These are phyloP conservation scores for Teunomyces funiuensis DNA, from an alignment of 805 yeast genomes.

Conservation along the genomic window DNA sequence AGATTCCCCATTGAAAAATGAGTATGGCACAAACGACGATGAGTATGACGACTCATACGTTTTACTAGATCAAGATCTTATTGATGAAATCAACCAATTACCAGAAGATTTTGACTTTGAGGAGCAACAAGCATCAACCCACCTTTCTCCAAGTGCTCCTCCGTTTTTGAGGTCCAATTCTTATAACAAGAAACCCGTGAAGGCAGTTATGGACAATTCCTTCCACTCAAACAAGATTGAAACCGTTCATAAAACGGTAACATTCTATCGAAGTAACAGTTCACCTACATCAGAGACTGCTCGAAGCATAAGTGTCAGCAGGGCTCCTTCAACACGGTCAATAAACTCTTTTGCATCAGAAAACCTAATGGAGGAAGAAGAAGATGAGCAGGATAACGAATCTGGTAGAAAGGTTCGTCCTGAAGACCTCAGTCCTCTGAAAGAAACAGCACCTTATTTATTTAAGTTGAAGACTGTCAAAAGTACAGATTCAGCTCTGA, in stretches of 20 bases:
- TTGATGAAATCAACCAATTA: slow-evolving; percentile 52
- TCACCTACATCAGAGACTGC: slow-evolving; percentile 14
- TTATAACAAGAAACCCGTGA: slow-evolving; percentile 37
- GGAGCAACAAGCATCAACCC: slow-evolving; percentile 16
- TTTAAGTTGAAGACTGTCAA: too few species aligned
- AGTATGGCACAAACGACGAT: background rate
- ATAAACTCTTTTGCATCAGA: slow-evolving; percentile 27
- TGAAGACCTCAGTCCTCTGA: background rate
- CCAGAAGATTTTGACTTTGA: slow-evolving; percentile 47
- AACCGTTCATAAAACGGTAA: slow-evolving; percentile 40
- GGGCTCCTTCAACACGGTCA: slow-evolving; percentile 32
- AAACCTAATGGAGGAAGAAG: slow-evolving; percentile 20
- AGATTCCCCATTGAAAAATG: background rate
- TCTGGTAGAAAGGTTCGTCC: background rate
- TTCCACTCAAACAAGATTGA: slow-evolving; percentile 34
- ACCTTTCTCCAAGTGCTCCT: background rate
- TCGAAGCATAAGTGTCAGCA: slow-evolving; percentile 21
- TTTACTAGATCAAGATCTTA: slow-evolving; percentile 33
- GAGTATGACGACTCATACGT: background rate
- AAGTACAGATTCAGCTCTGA: slow-evolving; percentile 4
- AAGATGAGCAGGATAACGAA: slow-evolving; percentile 7
- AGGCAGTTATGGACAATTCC: slow-evolving; percentile 22
- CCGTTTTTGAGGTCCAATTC: slow-evolving; percentile 36
- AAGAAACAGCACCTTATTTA: background rate
- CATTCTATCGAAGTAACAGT: slow-evolving; percentile 35